These are phyloP conservation scores for Klebsormidium nitens DNA, from an alignment of 139 green algal species.

Conservation along the genomic window DNA sequence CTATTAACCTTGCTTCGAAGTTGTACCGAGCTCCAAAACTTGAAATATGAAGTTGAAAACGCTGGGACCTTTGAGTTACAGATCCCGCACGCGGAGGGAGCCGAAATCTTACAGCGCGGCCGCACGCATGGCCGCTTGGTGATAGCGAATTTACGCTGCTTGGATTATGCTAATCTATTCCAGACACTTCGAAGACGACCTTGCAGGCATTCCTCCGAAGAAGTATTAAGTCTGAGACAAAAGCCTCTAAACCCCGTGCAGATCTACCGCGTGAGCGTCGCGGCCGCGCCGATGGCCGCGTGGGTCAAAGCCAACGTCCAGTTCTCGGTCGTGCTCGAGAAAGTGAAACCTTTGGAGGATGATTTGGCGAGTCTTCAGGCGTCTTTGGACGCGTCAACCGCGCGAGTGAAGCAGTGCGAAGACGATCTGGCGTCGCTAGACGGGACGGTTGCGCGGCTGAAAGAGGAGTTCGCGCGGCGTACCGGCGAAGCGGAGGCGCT, in stretches of 20 bases:
- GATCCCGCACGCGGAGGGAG: too few species aligned
- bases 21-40: too few species aligned
- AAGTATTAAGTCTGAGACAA: too few species aligned
- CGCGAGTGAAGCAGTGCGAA: conserved; percentile 61
- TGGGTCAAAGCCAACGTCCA: conserved; percentile 62
- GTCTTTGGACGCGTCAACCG: conserved; percentile 49
- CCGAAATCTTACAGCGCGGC: too few species aligned
- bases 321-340: conserved; percentile 52
- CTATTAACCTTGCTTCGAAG: too few species aligned
- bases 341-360: conserved; percentile 59
- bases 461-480: conserved; percentile 61
- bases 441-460: conserved; percentile 52
- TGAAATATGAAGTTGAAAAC: too few species aligned
- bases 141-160: too few species aligned
- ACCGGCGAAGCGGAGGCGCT: conserved; percentile 64
- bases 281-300: conserved; percentile 66
- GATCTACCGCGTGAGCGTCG: conserved; percentile 66
- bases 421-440: conserved; percentile 62
- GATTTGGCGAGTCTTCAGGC: conserved; percentile 51
- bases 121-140: too few species aligned
- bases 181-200: too few species aligned
- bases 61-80: too few species aligned
- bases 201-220: too few species aligned
- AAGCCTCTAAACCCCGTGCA: conserved; percentile 57
- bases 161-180: too few species aligned